Conservation (phyloP, 257 asterid species). For the Paulownia fortunei region DNA sequence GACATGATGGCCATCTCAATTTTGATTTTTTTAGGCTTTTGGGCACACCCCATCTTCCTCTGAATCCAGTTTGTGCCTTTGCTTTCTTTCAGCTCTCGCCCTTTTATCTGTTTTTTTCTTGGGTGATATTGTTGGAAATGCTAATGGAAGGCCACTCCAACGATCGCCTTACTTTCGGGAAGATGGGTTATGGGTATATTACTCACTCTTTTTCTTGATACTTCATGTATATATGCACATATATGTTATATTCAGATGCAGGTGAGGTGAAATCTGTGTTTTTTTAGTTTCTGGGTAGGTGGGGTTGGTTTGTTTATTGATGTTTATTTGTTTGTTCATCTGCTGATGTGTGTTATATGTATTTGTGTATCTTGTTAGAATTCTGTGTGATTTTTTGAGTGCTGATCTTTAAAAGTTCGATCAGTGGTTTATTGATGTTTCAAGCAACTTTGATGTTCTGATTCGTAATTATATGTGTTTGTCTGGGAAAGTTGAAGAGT, state of each 20-base stretch:
- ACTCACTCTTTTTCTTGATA: not conserved
- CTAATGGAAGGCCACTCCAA: conserved; percentile 75
- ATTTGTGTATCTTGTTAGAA: not conserved
- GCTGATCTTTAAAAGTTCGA: conserved; percentile 16
- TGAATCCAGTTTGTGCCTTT: conserved; percentile 28
- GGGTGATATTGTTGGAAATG: conserved; percentile 37
- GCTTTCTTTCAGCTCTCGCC: conserved; percentile 26
- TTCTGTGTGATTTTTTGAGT: not conserved
- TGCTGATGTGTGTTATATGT: conserved; percentile 12
- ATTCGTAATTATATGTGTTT: not conserved
- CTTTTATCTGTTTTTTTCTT: conserved; percentile 31
- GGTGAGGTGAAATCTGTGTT: conserved; percentile 1
- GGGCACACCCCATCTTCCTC: conserved; percentile 43
- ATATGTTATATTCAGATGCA: not conserved
- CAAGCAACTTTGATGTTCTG: not conserved
- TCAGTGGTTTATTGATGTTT: not conserved
- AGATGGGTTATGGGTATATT: conserved; percentile 95
- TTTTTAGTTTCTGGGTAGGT: conserved; percentile 3
- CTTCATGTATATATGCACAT: not conserved
- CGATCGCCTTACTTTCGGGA: conserved; percentile 94
- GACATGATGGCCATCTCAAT: conserved; percentile 38
- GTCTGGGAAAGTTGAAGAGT: not conserved
- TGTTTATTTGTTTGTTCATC: not conserved
- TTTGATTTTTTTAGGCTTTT: conserved; percentile 36
- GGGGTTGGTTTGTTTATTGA: not conserved